Base-by-base conservation (phyloP, 2,329 filamentous ascomycete species). In the Thelonectria blattea region DNA sequence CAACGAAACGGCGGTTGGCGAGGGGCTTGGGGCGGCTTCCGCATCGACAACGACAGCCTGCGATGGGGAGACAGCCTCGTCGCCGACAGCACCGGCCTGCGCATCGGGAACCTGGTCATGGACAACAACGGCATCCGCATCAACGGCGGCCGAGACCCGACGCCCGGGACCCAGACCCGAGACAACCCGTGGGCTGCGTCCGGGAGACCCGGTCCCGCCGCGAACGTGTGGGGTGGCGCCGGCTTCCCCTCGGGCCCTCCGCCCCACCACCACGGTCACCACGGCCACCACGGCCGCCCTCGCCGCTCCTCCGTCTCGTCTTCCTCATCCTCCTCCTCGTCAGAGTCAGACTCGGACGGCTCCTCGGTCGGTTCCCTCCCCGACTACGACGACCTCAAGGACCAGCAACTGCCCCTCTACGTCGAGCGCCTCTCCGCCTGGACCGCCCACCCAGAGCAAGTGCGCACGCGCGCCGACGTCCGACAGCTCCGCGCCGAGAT, bases 331-430 rank as follows among this genome's bases (percentile, higher is more conserved):
- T 78, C 75, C 0, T 75, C 74, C 0, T 76, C 75, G 1, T 73
- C 73, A 8, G 73, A 70, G 18, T 78, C 75, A 1, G 72, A 65
- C 39, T 50, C 53, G 18, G 46, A 50, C 22, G 52, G 22, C 10
- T 78, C 75, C 0, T 83, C 81, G 2, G 72, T 86, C 55, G 83
- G 80, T 37, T 85, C 83, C 2, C 80, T 88, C 1, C 83, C 84
- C 0, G 79, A 82, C 54, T 82, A 81, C 66, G 81, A 85, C 58
- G 78, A 83, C 43, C 74, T 87, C 2, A 72, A 71, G 12, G 79
- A 81, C 53, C 67, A 74, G 17, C 83, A 86, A 69, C 74, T 87
- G 1, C 79, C 82, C 2, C 61, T 80, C 1, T 79, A 80, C 14
- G 77, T 77, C 47, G 68, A 75, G 12, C 77, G 77, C 3, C 74